phyloP scores from a whole-genome alignment of 2,329 filamentous ascomycete genomes.

The Penicillium sp. region DNA sequence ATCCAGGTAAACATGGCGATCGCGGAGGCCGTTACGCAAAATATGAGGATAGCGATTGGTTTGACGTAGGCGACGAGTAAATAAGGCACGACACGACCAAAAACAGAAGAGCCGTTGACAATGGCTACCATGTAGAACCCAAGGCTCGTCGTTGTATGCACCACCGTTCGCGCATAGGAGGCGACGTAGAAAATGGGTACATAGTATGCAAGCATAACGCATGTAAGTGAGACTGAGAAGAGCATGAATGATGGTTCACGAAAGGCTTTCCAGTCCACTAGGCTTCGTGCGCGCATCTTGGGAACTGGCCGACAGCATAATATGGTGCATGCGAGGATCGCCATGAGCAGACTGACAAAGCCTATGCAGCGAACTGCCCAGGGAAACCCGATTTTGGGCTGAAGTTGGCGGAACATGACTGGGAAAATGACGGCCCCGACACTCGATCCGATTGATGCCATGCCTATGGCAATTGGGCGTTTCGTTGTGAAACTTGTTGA shows the following conservation, averaged over 20 bases:
- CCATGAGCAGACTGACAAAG: conserved; percentile 50
- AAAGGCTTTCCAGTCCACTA: conserved; percentile 41
- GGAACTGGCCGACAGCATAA: conserved; percentile 42
- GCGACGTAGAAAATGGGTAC: conserved; percentile 46
- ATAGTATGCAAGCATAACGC: conserved; percentile 49
- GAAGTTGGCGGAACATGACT: conserved; percentile 51
- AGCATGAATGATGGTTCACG: conserved; percentile 43
- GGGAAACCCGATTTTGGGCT: conserved; percentile 57
- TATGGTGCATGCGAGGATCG: conserved; percentile 33
- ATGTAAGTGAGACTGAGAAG: conserved; percentile 46
- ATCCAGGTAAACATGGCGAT: conserved; percentile 37
- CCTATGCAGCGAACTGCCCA: conserved; percentile 60
- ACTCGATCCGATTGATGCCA: conserved; percentile 56
- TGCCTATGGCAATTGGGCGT: conserved; percentile 56
- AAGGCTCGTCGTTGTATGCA: conserved; percentile 50
- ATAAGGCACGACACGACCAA: conserved; percentile 51
- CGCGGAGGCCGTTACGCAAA: conserved; percentile 20
- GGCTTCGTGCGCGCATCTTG: conserved; percentile 37
- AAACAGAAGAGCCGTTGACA: conserved; percentile 51
- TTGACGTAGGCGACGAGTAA: conserved; percentile 37
- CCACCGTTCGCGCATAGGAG: conserved; percentile 42
- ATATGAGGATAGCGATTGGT: conserved; percentile 25
- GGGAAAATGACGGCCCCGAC: conserved; percentile 63
- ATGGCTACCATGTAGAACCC: conserved; percentile 51
- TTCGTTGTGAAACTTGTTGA: conserved; percentile 42